A percentile compares a stretch with the other conserved stretches of the same genome.
phyloP scores from a whole-genome alignment of 1,284 basidiomycete genomes.

The Leccinum griseonigrum region DNA sequence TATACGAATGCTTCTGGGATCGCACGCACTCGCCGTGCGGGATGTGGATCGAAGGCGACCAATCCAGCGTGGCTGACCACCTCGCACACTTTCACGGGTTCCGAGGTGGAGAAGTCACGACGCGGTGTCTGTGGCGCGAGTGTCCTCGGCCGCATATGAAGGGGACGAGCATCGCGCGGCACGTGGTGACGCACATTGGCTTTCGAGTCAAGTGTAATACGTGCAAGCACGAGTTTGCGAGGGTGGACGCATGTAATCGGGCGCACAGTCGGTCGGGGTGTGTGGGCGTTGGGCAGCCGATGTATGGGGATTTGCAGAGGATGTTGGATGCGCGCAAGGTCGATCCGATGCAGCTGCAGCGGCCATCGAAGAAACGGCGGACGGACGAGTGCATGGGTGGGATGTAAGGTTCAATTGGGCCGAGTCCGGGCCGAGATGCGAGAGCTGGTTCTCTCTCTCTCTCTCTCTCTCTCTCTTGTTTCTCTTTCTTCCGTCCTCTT shows the following conservation, averaged over 20 bases:
- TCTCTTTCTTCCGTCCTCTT: background rate
- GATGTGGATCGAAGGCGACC: constrained; percentile 35
- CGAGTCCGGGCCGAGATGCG: no score
- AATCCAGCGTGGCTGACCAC: constrained; percentile 34
- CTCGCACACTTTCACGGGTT: constrained; percentile 32
- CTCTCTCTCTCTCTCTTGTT: background rate
- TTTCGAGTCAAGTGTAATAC: constrained; percentile 32
- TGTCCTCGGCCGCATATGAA: constrained; percentile 31
- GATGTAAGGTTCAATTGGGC: background rate
- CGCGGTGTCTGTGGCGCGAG: constrained; percentile 32
- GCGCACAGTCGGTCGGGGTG: constrained; percentile 34
- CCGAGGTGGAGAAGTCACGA: constrained; percentile 29
- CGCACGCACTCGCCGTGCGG: constrained; percentile 23
- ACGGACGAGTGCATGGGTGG: constrained; percentile 23
- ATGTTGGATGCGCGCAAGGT: constrained; percentile 31
- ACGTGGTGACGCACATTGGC: constrained; percentile 32
- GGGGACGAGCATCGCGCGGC: constrained; percentile 34
- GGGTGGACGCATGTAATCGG: constrained; percentile 35
- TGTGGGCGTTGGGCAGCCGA: constrained; percentile 30
- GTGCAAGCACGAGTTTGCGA: constrained; percentile 33
- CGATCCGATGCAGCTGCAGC: constrained; percentile 11
- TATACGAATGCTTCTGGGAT: constrained; percentile 35
- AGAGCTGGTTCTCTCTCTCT: background rate
- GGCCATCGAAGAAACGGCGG: constrained; percentile 32
- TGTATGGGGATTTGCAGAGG: constrained; percentile 30